phyloP scores from a whole-genome alignment of 495 filamentous ascomycete genomes.

The Lineolata rhizophorae region DNA sequence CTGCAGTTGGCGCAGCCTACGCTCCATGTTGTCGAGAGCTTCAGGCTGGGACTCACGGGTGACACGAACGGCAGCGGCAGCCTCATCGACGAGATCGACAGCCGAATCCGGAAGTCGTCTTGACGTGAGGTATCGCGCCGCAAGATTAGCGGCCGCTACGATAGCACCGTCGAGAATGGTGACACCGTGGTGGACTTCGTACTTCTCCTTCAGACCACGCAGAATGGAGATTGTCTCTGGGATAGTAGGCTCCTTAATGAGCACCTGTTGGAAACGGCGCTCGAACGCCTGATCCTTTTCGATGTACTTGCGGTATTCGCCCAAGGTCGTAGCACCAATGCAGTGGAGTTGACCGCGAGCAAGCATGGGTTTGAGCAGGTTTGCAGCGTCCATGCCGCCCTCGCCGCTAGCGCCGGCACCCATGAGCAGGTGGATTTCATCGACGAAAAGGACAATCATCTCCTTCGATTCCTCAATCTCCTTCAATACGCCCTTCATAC shows the following conservation, averaged over 20 bases:
- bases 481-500: conserved; percentile 96
- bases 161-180: conserved; percentile 85
- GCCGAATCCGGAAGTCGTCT: conserved; percentile 87
- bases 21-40: conserved; percentile 76
- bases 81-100: conserved; percentile 90
- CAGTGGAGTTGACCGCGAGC: conserved; percentile 92
- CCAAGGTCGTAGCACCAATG: conserved; percentile 86
- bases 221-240: conserved; percentile 90
- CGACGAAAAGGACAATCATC: conserved; percentile 91
- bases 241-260: conserved; percentile 80
- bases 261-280: conserved; percentile 91
- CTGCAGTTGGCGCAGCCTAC: conserved; percentile 66
- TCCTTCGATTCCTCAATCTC: conserved; percentile 94
- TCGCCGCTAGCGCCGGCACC: conserved; percentile 83
- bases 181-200: conserved; percentile 95
- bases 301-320: conserved; percentile 96
- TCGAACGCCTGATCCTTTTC: conserved; percentile 97
- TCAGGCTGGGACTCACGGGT: conserved; percentile 91
- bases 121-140: conserved; percentile 74
- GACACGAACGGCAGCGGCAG: conserved; percentile 81
- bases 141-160: conserved; percentile 71
- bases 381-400: conserved; percentile 96
- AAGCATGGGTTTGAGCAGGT: conserved; percentile 91
- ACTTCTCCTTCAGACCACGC: conserved; percentile 87
- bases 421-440: conserved; percentile 97